Evolutionary conservation across 495 filamentous ascomycete species (phyloP).

Genomic region (Lindgomyces ingoldianus): DNA sequence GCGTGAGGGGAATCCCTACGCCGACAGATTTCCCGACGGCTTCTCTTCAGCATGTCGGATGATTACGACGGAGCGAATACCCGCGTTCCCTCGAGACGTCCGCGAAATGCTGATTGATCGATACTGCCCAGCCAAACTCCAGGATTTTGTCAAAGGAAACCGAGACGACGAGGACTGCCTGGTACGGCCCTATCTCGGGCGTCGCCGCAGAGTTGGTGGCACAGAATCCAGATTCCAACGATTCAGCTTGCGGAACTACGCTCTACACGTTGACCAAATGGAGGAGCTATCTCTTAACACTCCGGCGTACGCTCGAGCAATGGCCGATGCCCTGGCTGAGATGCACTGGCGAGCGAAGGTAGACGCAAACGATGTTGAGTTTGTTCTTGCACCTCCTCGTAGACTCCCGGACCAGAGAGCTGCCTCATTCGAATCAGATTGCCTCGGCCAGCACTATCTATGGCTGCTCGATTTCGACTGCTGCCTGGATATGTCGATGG

Average conservation of each 20-base stretch:
- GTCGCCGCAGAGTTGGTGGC: constrained; percentile 2
- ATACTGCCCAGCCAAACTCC: constrained; percentile 25
- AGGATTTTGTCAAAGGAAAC: constrained; percentile 12
- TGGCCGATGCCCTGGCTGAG: constrained; percentile 40
- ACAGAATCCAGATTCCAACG: constrained; percentile 26
- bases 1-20: constrained; percentile 11
- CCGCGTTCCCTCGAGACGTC: constrained; percentile 5
- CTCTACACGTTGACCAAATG: constrained; percentile 36
- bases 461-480: constrained; percentile 43
- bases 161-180: constrained; percentile 34
- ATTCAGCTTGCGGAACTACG: constrained; percentile 37
- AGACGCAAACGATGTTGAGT: constrained; percentile 42
- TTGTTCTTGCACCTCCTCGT: constrained; percentile 36
- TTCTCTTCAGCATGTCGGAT: constrained; percentile 20
- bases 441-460: constrained; percentile 18
- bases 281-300: constrained; percentile 25
- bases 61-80: constrained; percentile 34
- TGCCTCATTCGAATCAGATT: constrained; percentile 9
- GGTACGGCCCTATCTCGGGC: constrained; percentile 37
- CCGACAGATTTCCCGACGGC: constrained; percentile 9
- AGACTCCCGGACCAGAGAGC: too few species aligned
- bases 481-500: constrained; percentile 29
- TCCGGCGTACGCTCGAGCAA: constrained; percentile 11
- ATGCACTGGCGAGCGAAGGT: constrained; percentile 38
- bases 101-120: constrained; percentile 31